phyloP scores from a whole-genome alignment of 768 basidiomycete genomes.

The Boletus rex-veris region DNA sequence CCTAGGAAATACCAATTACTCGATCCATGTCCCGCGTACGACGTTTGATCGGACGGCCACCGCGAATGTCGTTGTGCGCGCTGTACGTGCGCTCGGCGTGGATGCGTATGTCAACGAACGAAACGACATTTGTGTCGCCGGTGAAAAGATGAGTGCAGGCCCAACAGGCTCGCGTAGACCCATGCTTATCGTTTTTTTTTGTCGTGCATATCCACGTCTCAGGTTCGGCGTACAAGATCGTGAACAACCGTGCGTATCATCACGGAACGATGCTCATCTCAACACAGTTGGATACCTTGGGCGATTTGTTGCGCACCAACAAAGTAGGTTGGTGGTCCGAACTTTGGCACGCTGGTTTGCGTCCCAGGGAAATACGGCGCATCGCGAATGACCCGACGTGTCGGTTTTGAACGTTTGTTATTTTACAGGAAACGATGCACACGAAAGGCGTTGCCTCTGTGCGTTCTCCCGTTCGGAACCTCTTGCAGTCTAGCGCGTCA shows the following conservation, averaged over 20 bases:
- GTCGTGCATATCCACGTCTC: constrained; percentile 62
- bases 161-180: neutral
- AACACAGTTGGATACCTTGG: constrained; percentile 67
- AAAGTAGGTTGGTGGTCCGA: constrained; percentile 45
- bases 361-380: neutral
- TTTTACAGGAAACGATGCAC: constrained; percentile 66
- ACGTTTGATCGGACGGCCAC: constrained; percentile 79
- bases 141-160: constrained; percentile 76
- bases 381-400: neutral
- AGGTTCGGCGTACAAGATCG: constrained; percentile 96
- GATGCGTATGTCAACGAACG: constrained; percentile 81
- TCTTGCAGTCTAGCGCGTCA: constrained; percentile 48
- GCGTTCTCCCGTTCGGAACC: constrained; percentile 87
- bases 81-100: constrained; percentile 72
- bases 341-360: neutral
- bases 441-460: constrained; percentile 89
- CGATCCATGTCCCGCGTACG: constrained; percentile 80
- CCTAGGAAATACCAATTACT: constrained; percentile 95
- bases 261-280: constrained; percentile 98
- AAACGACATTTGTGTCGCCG: constrained; percentile 85
- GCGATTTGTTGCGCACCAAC: constrained; percentile 61
- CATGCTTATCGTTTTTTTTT: constrained; percentile 1
- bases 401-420: neutral
- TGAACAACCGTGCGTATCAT: constrained; percentile 87
- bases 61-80: constrained; percentile 70